Base-by-base conservation (phyloP, 352 stramenopile genomes). In the Blastocystis sp. region DNA sequence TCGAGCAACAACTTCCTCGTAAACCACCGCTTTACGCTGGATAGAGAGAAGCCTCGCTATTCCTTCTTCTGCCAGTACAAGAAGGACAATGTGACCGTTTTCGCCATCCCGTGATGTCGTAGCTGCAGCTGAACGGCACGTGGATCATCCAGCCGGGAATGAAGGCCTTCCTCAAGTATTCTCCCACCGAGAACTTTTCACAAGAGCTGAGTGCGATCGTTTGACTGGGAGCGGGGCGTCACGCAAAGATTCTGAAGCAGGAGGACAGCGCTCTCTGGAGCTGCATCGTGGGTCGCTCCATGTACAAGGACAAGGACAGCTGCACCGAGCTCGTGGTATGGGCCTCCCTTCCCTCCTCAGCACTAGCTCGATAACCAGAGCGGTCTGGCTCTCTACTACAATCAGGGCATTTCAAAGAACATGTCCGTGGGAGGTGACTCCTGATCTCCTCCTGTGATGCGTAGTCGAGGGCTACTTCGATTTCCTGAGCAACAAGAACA, bases 1-100 rank as follows among this genome's bases (percentile, higher is more conserved):
- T 43, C 34, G 48, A 28, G 66, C 60, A 64, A 64, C 14, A 69
- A 84, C 42, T 84, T 84, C 52, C 21, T 84, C 11, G 74, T 84
- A n/a, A 84, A 84, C 42, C 74, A 84, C 60, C 48, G 48, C 2
- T 84, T 84, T 48, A 68, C 54, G 7, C 38, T 84, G 24, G 57
- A 84, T 28, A 17, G 45, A 24, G 38, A 54, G 48, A 42, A 34
- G 24, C 48, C 74, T 48, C 59, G 74, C 19, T 84, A 84, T 70
- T 70, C 54, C 24, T 84, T 84, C 28, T 57, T 68, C n/a, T 59
- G 34, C n/a, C 74, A 84, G 57, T 84, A 84, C 57, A 84, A 84
- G 74, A 84, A 66, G 14, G 74, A 84, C 43, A 28, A 84, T 43
- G 74, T 84, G 10, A 11, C 7, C n/a, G 17, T 21, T 66, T 42